Conservation (phyloP, 768 basidiomycete species). For the Naganishia vaughanmartiniae region DNA sequence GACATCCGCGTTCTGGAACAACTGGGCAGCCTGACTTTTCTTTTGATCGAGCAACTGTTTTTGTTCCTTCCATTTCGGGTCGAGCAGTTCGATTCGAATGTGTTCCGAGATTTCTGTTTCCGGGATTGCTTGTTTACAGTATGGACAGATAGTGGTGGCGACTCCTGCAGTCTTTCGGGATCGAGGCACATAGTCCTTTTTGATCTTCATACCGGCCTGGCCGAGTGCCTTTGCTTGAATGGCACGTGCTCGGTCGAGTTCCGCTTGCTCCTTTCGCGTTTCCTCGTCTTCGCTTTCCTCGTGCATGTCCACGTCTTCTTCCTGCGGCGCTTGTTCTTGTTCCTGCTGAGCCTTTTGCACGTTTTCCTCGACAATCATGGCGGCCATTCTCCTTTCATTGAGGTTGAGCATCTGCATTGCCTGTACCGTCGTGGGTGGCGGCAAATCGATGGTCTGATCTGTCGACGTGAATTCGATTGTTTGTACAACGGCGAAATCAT, state of each 20-base stretch:
- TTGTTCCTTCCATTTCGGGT: constrained; percentile 97
- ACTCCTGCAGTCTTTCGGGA: constrained; percentile 61
- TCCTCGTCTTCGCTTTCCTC: constrained; percentile 55
- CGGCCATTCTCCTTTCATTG: constrained; percentile 95
- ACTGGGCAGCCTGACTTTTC: constrained; percentile 60
- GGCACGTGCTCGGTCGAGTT: constrained; percentile 72
- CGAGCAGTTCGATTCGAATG: constrained; percentile 95
- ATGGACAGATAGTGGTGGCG: constrained; percentile 79
- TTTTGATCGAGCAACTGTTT: constrained; percentile 83
- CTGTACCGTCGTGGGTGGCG: constrained; percentile 91
- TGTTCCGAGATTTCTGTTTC: constrained; percentile 95
- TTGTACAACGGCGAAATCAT: constrained; percentile 58
- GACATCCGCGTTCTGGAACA: constrained; percentile 72
- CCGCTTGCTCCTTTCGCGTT: constrained; percentile 57
- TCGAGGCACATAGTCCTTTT: constrained; percentile 82
- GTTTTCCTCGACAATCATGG: constrained; percentile 95
- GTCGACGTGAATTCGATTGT: constrained; percentile 95
- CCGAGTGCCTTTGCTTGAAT: constrained; percentile 67
- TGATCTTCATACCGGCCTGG: constrained; percentile 48
- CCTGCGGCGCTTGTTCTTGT: constrained; percentile 37
- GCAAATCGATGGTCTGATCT: constrained; percentile 75
- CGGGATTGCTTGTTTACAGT: constrained; percentile 94
- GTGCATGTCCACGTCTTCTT: constrained; percentile 54
- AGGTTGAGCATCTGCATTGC: constrained; percentile 95
- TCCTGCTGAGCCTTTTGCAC: constrained; percentile 55